These are phyloP conservation scores for Parathielavia appendiculata DNA, from an alignment of 495 filamentous ascomycete genomes.

Conservation along the genomic window DNA sequence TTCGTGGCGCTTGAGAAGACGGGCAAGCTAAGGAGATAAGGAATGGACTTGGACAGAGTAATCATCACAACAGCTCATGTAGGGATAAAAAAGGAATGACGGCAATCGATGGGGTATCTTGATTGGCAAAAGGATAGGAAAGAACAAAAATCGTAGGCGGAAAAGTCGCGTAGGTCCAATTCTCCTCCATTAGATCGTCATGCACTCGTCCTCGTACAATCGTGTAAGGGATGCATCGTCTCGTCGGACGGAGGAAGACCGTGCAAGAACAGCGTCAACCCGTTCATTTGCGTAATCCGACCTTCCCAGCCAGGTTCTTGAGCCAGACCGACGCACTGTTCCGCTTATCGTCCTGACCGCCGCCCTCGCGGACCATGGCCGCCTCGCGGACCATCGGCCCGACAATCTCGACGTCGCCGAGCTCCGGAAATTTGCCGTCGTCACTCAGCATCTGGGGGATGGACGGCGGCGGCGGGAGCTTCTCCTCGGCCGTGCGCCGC, in stretches of 20 bases:
- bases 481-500: slow-evolving; percentile 38
- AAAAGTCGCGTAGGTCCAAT: background rate
- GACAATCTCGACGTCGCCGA: slow-evolving; percentile 86
- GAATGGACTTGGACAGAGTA: too few species aligned
- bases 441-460: slow-evolving; percentile 51
- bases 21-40: background rate
- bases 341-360: slow-evolving; percentile 35
- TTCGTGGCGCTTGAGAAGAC: background rate
- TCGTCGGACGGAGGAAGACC: too few species aligned
- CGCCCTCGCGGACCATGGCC: slow-evolving; percentile 39
- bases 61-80: background rate
- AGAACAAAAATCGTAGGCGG: background rate
- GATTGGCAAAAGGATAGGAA: slow-evolving; percentile 10
- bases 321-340: slow-evolving; percentile 39
- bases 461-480: slow-evolving; percentile 38
- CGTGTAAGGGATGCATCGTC: background rate
- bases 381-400: slow-evolving; percentile 77
- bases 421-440: slow-evolving; percentile 77
- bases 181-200: slow-evolving; percentile 3
- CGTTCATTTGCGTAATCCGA: slow-evolving; percentile 37
- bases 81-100: slow-evolving; percentile 16
- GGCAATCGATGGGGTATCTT: slow-evolving; percentile 26
- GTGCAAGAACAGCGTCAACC: too few species aligned
- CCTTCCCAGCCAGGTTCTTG: slow-evolving; percentile 42
- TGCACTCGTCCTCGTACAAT: background rate